Evolutionary conservation across 257 asterid species (phyloP).

Genomic region (Penstemon barbatus): DNA sequence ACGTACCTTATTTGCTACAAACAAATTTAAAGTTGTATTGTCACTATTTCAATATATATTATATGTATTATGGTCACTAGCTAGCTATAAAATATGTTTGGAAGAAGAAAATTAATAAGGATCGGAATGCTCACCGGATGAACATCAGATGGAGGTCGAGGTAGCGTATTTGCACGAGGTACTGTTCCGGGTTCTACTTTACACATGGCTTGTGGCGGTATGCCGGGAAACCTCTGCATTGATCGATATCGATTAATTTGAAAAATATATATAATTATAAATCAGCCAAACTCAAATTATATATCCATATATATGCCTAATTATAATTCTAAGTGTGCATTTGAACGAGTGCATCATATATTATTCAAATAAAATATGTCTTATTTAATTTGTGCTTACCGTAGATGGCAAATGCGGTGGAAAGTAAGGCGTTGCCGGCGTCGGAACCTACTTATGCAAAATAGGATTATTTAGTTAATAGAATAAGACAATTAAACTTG

Average conservation of each 20-base stretch:
- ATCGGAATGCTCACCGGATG: constrained; percentile 53
- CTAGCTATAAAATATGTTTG: no score
- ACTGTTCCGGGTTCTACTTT: constrained; percentile 45
- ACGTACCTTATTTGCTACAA: no score
- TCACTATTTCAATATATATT: no score
- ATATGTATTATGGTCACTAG: no score
- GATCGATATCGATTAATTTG: no score
- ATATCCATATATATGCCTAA: no score
- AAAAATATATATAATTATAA: no score
- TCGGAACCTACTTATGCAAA: constrained; percentile 43
- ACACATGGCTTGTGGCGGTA: constrained; percentile 49
- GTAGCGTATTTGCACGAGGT: constrained; percentile 43
- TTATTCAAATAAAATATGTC: no score
- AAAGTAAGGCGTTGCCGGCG: constrained; percentile 63
- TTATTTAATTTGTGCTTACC: constrained; percentile 36
- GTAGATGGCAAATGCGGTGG: constrained; percentile 52
- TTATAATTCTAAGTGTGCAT: no score
- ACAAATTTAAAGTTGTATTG: no score
- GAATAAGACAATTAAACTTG: neutral
- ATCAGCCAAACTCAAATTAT: neutral
- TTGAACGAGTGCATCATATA: no score
- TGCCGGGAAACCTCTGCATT: constrained; percentile 61
- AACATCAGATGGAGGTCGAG: constrained; percentile 60
- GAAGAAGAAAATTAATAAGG: neutral
- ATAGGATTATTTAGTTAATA: neutral